Evolutionary conservation across 176 grass and related monocot genomes (phyloP).

Genomic region (Carex pumila): DNA sequence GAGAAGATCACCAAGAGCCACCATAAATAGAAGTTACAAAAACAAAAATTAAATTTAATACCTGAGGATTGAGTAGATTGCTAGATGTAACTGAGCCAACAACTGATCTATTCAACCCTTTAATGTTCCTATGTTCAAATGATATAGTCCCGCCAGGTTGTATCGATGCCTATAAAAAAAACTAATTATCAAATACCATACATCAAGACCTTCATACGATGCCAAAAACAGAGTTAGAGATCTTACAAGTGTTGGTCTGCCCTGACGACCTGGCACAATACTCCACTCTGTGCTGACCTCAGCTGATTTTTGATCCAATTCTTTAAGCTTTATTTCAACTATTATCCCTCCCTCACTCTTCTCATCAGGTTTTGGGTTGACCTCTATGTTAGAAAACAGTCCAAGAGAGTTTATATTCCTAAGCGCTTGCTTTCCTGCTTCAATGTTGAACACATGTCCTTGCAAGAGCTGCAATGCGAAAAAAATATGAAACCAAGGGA

Average conservation of each 20-base stretch:
- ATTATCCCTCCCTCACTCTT: conserved; percentile 95
- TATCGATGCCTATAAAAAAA: conserved; percentile 71
- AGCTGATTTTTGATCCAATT: conserved; percentile 82
- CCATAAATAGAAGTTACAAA: conserved; percentile 22
- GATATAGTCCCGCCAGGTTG: conserved; percentile 96
- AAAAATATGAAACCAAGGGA: not conserved
- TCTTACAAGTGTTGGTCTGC: conserved; percentile 74
- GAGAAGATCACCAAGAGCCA: not conserved
- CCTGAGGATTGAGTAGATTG: conserved; percentile 96
- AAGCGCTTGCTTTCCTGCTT: conserved; percentile 84
- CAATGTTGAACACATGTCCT: conserved; percentile 95
- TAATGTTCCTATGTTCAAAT: conserved; percentile 91
- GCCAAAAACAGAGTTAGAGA: not conserved
- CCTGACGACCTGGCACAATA: conserved; percentile 70
- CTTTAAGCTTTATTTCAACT: conserved; percentile 96
- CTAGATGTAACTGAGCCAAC: conserved; percentile 93
- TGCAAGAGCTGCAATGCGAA: conserved; percentile 57
- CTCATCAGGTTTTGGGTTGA: conserved; percentile 86
- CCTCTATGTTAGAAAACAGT: conserved; percentile 90
- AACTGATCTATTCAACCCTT: conserved; percentile 86
- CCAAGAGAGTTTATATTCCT: conserved; percentile 93
- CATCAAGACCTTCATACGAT: conserved; percentile 10
- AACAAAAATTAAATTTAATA: not conserved
- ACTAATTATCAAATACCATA: conserved; percentile 2
- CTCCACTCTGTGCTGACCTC: conserved; percentile 98